Percentiles rank a stretch among this genome's conserved stretches.
These are phyloP conservation scores for Debaryomyces coudertii DNA, from an alignment of 1,139 yeast species.

Conservation along the genomic window DNA sequence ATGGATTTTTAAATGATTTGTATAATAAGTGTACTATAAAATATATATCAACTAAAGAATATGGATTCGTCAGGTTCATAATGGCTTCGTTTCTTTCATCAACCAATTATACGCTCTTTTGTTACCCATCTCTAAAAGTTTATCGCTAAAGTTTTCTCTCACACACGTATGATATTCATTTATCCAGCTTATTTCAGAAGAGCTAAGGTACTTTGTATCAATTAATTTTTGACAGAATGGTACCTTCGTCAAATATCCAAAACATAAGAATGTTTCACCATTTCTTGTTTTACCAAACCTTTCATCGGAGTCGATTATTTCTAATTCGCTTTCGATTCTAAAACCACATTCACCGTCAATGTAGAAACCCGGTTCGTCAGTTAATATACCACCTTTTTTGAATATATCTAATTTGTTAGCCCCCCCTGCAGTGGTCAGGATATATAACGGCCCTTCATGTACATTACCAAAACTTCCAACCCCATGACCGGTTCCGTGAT, in stretches of 20 bases:
- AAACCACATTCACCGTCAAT: slow-evolving; percentile 55
- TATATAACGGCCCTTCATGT: slow-evolving; percentile 58
- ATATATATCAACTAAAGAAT: slow-evolving; percentile 3
- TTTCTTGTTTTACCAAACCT: slow-evolving; percentile 37
- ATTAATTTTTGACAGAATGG: slow-evolving; percentile 56
- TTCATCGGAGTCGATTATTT: slow-evolving; percentile 39
- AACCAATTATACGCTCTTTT: slow-evolving; percentile 45
- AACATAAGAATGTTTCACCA: slow-evolving; percentile 43
- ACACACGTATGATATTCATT: slow-evolving; percentile 48
- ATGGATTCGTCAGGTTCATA: slow-evolving; percentile 20
- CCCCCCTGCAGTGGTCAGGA: slow-evolving; percentile 44
- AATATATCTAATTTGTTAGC: slow-evolving; percentile 35
- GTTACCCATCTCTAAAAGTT: slow-evolving; percentile 42
- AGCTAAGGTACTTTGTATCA: slow-evolving; percentile 37
- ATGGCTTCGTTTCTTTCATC: slow-evolving; percentile 38
- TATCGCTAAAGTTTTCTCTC: slow-evolving; percentile 37
- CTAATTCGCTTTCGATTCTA: slow-evolving; percentile 56
- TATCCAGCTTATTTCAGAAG: slow-evolving; percentile 54
- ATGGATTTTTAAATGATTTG: not conserved
- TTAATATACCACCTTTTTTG: slow-evolving; percentile 51
- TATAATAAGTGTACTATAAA: slow-evolving; percentile 7
- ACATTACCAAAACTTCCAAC: slow-evolving; percentile 60
- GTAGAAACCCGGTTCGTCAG: slow-evolving; percentile 63
- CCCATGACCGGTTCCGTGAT: slow-evolving; percentile 66
- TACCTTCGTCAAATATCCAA: slow-evolving; percentile 55